These are phyloP conservation scores for Gaertneriomyces sp. DNA, from an alignment of 192 early-diverging fungal genomes.

Conservation along the genomic window DNA sequence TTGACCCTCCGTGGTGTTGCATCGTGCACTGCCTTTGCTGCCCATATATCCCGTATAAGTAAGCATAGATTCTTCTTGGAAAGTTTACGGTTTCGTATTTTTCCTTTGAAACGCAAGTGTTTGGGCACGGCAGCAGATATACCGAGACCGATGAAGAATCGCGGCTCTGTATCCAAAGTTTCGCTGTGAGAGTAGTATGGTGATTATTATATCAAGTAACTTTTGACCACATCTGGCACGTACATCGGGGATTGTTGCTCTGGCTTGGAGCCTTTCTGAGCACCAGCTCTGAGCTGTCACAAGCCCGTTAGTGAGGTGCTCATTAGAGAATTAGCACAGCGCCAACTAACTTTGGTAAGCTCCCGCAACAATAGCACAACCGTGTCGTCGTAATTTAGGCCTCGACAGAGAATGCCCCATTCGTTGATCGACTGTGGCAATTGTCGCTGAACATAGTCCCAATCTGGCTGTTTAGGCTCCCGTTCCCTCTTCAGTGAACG, in stretches of 20 bases:
- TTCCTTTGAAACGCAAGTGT: slow-evolving; percentile 47
- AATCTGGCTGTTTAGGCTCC: slow-evolving; percentile 41
- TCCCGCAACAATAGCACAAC: slow-evolving; percentile 46
- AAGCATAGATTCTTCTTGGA: slow-evolving; percentile 33
- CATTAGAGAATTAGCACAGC: too few species aligned
- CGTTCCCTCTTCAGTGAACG: slow-evolving; percentile 16
- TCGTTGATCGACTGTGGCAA: slow-evolving; percentile 38
- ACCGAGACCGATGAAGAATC: slow-evolving; percentile 43
- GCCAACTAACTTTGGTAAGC: slow-evolving; percentile 24
- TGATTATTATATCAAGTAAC: too few species aligned
- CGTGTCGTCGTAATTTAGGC: slow-evolving; percentile 47
- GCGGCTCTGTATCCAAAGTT: slow-evolving; percentile 13
- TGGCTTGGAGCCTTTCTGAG: too few species aligned
- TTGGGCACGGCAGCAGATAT: slow-evolving; percentile 36
- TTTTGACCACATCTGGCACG: too few species aligned
- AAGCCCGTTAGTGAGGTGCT: too few species aligned
- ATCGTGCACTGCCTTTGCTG: slow-evolving; percentile 50
- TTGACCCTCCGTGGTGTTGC: slow-evolving; percentile 4
- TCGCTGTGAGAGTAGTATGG: too few species aligned
- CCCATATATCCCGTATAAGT: slow-evolving; percentile 53
- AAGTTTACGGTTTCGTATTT: slow-evolving; percentile 46
- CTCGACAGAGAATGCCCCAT: slow-evolving; percentile 43
- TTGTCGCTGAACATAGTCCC: slow-evolving; percentile 45
- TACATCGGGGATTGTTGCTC: too few species aligned
- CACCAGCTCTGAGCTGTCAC: too few species aligned